These are phyloP conservation scores for Kwoniella botswanensis DNA, from an alignment of 768 basidiomycete genomes.

Conservation along the genomic window DNA sequence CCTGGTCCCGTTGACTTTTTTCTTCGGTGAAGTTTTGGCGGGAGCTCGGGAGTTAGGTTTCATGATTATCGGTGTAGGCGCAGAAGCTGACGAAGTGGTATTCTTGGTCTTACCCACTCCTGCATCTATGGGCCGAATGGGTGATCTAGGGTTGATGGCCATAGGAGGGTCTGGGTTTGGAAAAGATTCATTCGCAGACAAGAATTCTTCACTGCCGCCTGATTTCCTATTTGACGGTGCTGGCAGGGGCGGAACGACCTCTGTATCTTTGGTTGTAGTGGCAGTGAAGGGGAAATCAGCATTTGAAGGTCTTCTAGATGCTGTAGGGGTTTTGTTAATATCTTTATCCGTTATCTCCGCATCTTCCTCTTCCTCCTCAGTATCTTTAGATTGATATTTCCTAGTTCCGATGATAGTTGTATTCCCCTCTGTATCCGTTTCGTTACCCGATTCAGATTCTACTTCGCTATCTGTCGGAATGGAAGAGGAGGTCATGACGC, in stretches of 20 bases:
- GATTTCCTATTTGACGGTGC: background rate
- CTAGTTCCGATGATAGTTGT: background rate
- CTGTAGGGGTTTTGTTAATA: conserved; percentile 13
- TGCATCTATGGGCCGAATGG: background rate
- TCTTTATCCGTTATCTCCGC: background rate
- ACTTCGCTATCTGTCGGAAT: conserved; percentile 1
- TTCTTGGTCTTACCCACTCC: background rate
- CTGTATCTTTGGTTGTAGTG: background rate
- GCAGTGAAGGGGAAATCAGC: background rate
- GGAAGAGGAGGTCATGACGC: conserved; percentile 8
- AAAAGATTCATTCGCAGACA: conserved; percentile 8
- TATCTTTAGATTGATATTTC: background rate
- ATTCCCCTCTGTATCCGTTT: conserved; percentile 6
- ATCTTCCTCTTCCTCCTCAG: background rate
- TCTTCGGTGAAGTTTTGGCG: background rate
- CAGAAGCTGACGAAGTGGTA: background rate
- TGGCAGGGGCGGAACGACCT: background rate
- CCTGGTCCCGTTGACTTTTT: background rate
- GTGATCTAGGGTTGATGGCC: background rate
- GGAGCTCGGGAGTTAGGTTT: background rate
- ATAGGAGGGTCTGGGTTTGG: background rate
- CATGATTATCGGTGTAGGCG: background rate
- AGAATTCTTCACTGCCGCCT: conserved; percentile 8
- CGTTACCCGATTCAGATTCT: conserved; percentile 1
- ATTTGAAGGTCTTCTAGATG: conserved; percentile 17